Conservation (phyloP, 768 basidiomycete genomes). For the Hygrophoropsis aurantiaca region DNA sequence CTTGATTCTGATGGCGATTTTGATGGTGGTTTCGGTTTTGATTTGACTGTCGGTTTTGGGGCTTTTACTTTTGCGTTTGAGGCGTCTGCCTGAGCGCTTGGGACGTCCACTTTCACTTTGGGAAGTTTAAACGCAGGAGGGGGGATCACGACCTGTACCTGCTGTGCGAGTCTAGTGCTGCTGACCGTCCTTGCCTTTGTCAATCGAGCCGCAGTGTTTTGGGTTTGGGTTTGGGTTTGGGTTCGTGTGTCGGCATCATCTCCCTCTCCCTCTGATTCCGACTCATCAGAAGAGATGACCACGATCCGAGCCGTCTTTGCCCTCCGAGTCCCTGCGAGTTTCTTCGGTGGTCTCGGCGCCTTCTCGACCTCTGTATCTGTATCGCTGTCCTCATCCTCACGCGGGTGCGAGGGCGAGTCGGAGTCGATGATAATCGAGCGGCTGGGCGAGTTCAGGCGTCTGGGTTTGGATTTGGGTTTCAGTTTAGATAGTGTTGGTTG, state of each 20-base stretch:
- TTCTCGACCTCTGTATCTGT: conserved; percentile 28
- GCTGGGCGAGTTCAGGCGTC: background rate
- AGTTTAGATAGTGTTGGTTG: too few species aligned
- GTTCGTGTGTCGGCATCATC: conserved; percentile 1
- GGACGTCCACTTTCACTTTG: too few species aligned
- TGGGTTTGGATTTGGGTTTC: too few species aligned
- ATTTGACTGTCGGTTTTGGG: too few species aligned
- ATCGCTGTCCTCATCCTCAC: conserved; percentile 20
- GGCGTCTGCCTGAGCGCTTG: too few species aligned
- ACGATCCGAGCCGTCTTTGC: too few species aligned
- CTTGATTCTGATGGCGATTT: too few species aligned
- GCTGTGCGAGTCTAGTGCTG: conserved; percentile 17
- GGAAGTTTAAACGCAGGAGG: conserved; percentile 22
- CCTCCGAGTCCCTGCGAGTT: conserved; percentile 13
- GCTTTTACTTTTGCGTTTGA: too few species aligned
- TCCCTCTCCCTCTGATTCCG: conserved; percentile 40
- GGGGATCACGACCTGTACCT: conserved; percentile 46
- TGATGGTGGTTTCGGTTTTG: too few species aligned
- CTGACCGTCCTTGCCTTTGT: conserved; percentile 6
- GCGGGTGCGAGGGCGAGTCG: too few species aligned
- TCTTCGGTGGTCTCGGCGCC: conserved; percentile 10
- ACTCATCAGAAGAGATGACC: conserved; percentile 49
- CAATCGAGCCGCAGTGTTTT: conserved; percentile 2
- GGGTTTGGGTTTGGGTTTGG: conserved; percentile 6
- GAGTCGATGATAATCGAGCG: conserved; percentile 5